A percentile compares a stretch with the other conserved stretches of the same genome.
Conservation (phyloP, 108 stramenopile species). For the Nannochloropsis salina region DNA sequence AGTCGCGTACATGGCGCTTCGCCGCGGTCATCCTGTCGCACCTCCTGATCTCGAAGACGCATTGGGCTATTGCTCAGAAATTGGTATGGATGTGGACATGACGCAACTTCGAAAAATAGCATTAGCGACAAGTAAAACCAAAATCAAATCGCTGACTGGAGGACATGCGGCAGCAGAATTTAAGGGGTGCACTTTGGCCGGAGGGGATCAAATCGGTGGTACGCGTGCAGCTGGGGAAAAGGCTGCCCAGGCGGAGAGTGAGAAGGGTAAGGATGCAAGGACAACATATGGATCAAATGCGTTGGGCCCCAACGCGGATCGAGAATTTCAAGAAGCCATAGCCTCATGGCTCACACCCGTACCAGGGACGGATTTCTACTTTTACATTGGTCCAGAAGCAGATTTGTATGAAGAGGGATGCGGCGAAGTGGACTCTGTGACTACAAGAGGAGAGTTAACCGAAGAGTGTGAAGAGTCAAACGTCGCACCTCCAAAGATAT, state of each 20-base stretch:
- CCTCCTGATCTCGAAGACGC: not conserved
- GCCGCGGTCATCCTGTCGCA: not conserved
- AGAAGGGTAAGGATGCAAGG: not conserved
- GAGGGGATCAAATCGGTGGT: not conserved
- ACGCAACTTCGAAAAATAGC: conserved; percentile 4
- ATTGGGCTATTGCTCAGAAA: conserved; percentile 20
- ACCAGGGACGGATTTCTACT: not conserved
- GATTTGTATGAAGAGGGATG: not conserved
- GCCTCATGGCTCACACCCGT: not conserved
- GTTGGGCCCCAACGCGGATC: not conserved
- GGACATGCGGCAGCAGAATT: not conserved
- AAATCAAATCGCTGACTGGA: too few species aligned
- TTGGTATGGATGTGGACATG: conserved; percentile 18
- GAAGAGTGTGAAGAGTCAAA: not conserved
- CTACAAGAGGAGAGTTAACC: too few species aligned
- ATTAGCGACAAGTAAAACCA: not conserved
- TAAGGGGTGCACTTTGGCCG: not conserved
- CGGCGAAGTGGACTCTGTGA: not conserved
- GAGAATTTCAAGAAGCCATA: not conserved
- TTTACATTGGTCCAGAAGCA: not conserved
- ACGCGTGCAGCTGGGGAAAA: not conserved
- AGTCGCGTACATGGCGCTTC: not conserved
- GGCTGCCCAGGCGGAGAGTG: not conserved
- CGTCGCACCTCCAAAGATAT: not conserved
- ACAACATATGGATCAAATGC: not conserved